Percentiles rank a stretch among this genome's conserved stretches.
phyloP scores from a whole-genome alignment of 1,284 basidiomycete species.

The Pseudozyma pruni region DNA sequence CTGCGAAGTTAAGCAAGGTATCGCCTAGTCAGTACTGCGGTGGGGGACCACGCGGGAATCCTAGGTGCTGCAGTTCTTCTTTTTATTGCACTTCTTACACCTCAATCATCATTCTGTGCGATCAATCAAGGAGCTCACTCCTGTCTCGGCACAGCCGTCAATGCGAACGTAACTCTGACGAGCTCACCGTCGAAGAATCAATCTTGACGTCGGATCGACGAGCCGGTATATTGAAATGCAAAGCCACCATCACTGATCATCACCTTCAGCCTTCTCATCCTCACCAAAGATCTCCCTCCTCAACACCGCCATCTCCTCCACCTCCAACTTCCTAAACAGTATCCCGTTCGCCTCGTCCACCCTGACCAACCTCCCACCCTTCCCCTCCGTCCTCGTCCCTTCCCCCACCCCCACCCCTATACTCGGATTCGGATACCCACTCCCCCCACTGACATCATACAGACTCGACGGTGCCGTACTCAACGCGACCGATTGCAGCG shows the following conservation, averaged over 20 bases:
- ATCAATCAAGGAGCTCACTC: no score
- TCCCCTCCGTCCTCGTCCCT: neutral
- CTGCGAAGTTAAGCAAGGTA: constrained; percentile 82
- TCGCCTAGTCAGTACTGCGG: constrained; percentile 83
- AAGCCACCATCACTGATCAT: neutral
- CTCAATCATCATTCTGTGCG: no score
- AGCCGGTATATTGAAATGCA: constrained; percentile 3
- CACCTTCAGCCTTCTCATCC: neutral
- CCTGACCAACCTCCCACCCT: neutral
- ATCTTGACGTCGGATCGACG: no score
- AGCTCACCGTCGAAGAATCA: no score
- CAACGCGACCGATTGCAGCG: constrained; percentile 50
- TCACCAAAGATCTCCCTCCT: constrained; percentile 38
- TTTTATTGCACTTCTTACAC: no score
- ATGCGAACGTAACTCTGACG: no score
- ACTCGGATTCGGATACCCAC: constrained; percentile 47
- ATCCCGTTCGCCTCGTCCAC: constrained; percentile 42
- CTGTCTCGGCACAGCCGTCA: no score
- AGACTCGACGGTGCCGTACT: constrained; percentile 44
- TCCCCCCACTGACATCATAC: constrained; percentile 47
- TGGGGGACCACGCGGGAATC: constrained; percentile 85
- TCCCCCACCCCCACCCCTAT: constrained; percentile 14
- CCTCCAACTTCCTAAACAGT: constrained; percentile 27
- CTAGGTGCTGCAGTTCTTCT: constrained; percentile 78
- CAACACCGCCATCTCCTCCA: constrained; percentile 15